Evolutionary conservation across 2,329 filamentous ascomycete species (phyloP), one percentile per base, ranked within the genome.

Genomic region (Aspergillus glaucus): DNA sequence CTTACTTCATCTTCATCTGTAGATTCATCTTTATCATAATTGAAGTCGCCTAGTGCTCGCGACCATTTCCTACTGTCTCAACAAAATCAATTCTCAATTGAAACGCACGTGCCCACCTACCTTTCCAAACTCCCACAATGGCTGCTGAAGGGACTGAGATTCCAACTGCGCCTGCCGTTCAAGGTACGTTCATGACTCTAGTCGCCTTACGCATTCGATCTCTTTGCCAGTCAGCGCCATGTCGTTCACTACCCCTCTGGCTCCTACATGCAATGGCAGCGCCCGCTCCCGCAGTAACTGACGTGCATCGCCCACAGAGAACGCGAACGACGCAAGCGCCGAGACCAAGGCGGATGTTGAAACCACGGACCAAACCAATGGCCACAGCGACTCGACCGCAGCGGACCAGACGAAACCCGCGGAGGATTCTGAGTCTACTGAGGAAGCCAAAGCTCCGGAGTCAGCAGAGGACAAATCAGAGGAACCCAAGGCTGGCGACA

Each of bases 111-210:
- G 40, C 36, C 34, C 15, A 43, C 41, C 44, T 48, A 44, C 57
- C 55, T 55, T 55, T 52, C 45, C 53, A 41, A 48, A 57, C 45
- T 54, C 53, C 36, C 49, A 58, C 44, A 48, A 66, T 67, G 64
- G 53, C 62, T 47, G 55, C 56, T 44, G 56, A 62, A 50, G 47
- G 44, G 28, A 49, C 45, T 30, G 40, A 44, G 32, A 43, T 36
- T 39, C 47, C 55, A 36, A 54, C 40, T 37, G 43, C 52, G 43
- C 26, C 54, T 48, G 14, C 50, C 43, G 49, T 47, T 46, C 41
- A 54, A 46, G 62, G 64, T 66, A 63, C 22, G 58, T 62, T 22
- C n/a, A 48, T 22, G 12, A 14, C n/a, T 26, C 9, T 17, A 36
- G 32, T 6, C 12, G 34, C 34, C 4, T 36, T 36, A 10, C 15